phyloP scores from a whole-genome alignment of 768 basidiomycete genomes.

The Holtermanniella nyarrowii region DNA sequence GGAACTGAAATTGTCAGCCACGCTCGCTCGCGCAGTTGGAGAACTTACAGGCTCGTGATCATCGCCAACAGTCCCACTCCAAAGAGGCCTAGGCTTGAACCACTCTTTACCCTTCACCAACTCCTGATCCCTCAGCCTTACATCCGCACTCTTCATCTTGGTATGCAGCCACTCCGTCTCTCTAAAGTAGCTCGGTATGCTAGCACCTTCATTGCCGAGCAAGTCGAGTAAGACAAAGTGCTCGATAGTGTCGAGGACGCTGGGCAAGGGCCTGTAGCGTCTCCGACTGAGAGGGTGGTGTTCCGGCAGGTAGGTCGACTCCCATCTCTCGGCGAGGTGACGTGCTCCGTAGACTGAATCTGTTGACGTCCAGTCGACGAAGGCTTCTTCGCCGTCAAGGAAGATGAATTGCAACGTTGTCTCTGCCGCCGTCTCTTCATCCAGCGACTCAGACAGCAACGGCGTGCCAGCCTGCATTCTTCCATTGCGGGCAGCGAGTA shows the following conservation, averaged over 20 bases:
- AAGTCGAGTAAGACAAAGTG: slow-evolving; percentile 88
- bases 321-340: slow-evolving; percentile 83
- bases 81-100: slow-evolving; percentile 24
- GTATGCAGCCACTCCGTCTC: slow-evolving; percentile 93
- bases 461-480: slow-evolving; percentile 55
- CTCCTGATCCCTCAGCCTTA: slow-evolving; percentile 56
- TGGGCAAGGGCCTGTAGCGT: slow-evolving; percentile 46
- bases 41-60: slow-evolving; percentile 66
- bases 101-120: slow-evolving; percentile 44
- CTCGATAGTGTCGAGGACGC: slow-evolving; percentile 68
- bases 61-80: slow-evolving; percentile 56
- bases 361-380: slow-evolving; percentile 70
- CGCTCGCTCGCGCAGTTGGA: not conserved
- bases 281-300: slow-evolving; percentile 52
- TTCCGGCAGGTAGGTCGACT: slow-evolving; percentile 51
- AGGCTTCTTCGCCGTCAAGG: slow-evolving; percentile 97
- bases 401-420: slow-evolving; percentile 87
- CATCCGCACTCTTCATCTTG: slow-evolving; percentile 60
- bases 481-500: slow-evolving; percentile 32
- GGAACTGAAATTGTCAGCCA: slow-evolving; percentile 45
- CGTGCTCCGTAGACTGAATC: slow-evolving; percentile 95
- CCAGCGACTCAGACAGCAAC: slow-evolving; percentile 48
- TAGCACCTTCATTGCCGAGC: slow-evolving; percentile 65
- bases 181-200: slow-evolving; percentile 66
- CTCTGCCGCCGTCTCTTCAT: slow-evolving; percentile 56